Evolutionary conservation across 371 early-diverging fungal species (phyloP), one percentile per base, ranked within the genome.

Genomic region (Rhizopus microsporus): DNA sequence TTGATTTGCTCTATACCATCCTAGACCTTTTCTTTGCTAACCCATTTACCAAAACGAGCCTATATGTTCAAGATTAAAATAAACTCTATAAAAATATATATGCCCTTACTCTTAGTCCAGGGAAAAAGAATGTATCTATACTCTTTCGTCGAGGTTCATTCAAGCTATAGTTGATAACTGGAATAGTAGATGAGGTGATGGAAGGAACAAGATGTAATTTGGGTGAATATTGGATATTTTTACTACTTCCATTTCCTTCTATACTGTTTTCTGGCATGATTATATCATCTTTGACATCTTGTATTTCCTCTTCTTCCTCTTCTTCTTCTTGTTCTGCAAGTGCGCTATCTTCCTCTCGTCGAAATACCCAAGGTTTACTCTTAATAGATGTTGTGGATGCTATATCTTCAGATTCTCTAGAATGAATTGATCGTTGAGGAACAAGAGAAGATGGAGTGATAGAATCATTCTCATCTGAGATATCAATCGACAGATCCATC

Each of bases 1-100:
- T 39, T 72, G 39, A 60, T 7, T 42, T 52, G 34, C 29, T 44
- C 39, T 40, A 30, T 16, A 38, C 34, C 12, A 29, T 45, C 13
- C n/a, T 16, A n/a, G 12, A 29, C 13, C 12, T 57, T 42, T 35
- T 38, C 47, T 57, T 54, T 53, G 45, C 43, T 44, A 6, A 65
- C 53, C 65, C 59, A 59, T 55, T 59, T 65, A 13, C 56, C 60
- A 37, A 65, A 39, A 29, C 56, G 53, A 32, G 60, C 48, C 60
- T 56, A 37, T 43, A 16, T 12, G 7, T 34, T 12, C 3, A 43
- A 48, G 4, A 32, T 34, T 16, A 9, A 55, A 15, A 40, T 29
- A 17, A n/a, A 51, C 17, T 17, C 35, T 9, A 23, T 17, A 38
- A 16, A 16, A 51, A 3, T 7, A 39, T 5, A 7, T 17, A 17